Evolutionary conservation across 306 rosid genomes (phyloP).

Genomic region (Glycine tomentella): DNA sequence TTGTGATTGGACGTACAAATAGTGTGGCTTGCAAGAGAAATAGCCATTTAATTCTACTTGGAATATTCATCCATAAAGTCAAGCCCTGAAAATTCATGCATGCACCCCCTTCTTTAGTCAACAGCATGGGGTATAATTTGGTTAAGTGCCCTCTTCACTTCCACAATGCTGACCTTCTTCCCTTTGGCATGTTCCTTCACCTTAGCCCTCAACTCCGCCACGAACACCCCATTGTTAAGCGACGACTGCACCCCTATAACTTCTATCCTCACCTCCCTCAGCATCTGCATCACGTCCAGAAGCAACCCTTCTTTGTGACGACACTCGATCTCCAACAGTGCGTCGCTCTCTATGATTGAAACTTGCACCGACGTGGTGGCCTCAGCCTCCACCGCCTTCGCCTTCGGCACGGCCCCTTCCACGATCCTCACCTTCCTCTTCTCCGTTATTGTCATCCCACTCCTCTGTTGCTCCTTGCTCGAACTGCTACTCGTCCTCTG

Average conservation of each 20-base stretch:
- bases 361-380: conserved; percentile 66
- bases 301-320: conserved; percentile 75
- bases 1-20: not conserved
- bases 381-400: conserved; percentile 51
- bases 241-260: conserved; percentile 77
- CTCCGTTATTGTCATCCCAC: conserved; percentile 42
- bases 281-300: conserved; percentile 76
- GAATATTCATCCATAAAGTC: not conserved
- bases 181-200: conserved; percentile 76
- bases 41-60: not conserved
- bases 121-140: conserved; percentile 69
- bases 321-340: conserved; percentile 88
- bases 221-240: conserved; percentile 64
- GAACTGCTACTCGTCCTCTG: conserved; percentile 47
- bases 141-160: conserved; percentile 88
- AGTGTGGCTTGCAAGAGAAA: not conserved
- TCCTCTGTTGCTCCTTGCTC: conserved; percentile 43
- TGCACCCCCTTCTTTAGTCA: conserved; percentile 32
- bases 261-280: conserved; percentile 76
- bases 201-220: conserved; percentile 82
- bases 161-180: conserved; percentile 83
- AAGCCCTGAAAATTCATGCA: not conserved
- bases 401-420: conserved; percentile 59
- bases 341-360: conserved; percentile 89
- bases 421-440: conserved; percentile 78